Percentiles rank a stretch among this genome's conserved stretches.
Evolutionary conservation across 305 asterid species (phyloP).

Genomic region (Caryopteris hybrid): DNA sequence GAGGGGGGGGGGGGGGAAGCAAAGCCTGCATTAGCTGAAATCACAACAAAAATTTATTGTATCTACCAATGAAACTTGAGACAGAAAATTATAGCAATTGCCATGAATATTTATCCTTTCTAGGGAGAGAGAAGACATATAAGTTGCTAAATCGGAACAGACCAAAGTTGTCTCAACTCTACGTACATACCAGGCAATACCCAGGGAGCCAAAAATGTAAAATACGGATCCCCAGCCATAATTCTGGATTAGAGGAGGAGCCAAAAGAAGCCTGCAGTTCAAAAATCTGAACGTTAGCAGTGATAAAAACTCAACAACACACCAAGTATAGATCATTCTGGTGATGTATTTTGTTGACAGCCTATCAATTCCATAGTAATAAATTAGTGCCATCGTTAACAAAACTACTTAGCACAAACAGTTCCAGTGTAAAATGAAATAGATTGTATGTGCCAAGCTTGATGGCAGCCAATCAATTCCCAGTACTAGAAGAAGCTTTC

Average conservation of each 20-base stretch:
- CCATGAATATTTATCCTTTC: background rate
- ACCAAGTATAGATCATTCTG: background rate
- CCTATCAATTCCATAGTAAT: background rate
- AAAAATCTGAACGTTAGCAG: constrained; percentile 13
- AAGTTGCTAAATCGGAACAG: background rate
- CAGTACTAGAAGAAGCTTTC: background rate
- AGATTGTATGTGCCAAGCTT: background rate
- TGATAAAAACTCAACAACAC: background rate
- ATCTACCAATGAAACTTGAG: constrained; percentile 9
- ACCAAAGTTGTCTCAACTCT: background rate
- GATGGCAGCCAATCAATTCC: background rate
- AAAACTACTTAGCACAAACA: background rate
- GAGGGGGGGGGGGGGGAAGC: background rate
- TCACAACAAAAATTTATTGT: background rate
- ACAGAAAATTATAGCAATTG: background rate
- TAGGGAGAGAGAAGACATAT: background rate
- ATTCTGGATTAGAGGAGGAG: constrained; percentile 81
- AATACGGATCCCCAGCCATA: constrained; percentile 97
- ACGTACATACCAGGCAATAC: constrained; percentile 76
- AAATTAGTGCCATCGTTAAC: background rate
- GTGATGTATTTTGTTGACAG: background rate
- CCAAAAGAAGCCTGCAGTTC: constrained; percentile 82
- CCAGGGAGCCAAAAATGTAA: constrained; percentile 77
- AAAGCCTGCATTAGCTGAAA: constrained; percentile 1
- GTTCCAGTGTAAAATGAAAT: background rate